Evolutionary conservation across 2,329 filamentous ascomycete species (phyloP).

Genomic region (Sarocladium oryzae): DNA sequence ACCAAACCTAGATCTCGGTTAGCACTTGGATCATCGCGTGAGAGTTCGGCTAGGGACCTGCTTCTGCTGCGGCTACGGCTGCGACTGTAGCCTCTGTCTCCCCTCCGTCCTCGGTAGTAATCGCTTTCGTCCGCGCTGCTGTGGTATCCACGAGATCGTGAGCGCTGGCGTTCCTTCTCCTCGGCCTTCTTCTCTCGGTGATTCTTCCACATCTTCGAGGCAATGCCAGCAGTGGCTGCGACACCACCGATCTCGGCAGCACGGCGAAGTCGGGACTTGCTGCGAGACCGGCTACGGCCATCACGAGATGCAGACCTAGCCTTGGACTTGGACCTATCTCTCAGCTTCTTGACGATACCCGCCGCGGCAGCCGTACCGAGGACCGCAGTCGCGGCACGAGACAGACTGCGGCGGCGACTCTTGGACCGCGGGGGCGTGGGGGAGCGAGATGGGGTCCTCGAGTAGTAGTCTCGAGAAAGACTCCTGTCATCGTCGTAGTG

Average conservation of each 20-base stretch:
- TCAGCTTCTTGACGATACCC: slow-evolving; percentile 51
- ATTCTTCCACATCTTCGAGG: slow-evolving; percentile 55
- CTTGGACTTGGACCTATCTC: slow-evolving; percentile 42
- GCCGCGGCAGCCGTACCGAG: slow-evolving; percentile 51
- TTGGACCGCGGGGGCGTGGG: slow-evolving; percentile 34
- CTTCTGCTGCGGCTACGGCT: slow-evolving; percentile 22
- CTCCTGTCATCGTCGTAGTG: slow-evolving; percentile 4
- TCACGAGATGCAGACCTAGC: slow-evolving; percentile 18
- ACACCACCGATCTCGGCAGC: slow-evolving; percentile 56
- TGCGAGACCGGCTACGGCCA: slow-evolving; percentile 29
- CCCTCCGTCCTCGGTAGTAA: slow-evolving; percentile 22
- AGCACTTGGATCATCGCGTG: slow-evolving; percentile 46
- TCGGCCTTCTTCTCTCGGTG: slow-evolving; percentile 54
- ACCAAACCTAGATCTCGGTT: slow-evolving; percentile 63
- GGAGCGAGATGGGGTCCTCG: slow-evolving; percentile 31
- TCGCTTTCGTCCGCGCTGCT: slow-evolving; percentile 29
- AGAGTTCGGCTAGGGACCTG: slow-evolving; percentile 45
- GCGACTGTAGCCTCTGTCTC: background rate
- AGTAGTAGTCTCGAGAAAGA: slow-evolving; percentile 23
- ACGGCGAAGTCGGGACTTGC: slow-evolving; percentile 41
- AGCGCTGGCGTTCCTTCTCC: slow-evolving; percentile 23
- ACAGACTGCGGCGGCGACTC: slow-evolving; percentile 40
- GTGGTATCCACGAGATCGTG: slow-evolving; percentile 16
- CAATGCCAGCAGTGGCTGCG: slow-evolving; percentile 53
- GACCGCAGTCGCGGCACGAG: slow-evolving; percentile 48